Percentiles rank a stretch among this genome's conserved stretches.
Evolutionary conservation across 441 rosid species (phyloP).

Genomic region (Brassica balearica): DNA sequence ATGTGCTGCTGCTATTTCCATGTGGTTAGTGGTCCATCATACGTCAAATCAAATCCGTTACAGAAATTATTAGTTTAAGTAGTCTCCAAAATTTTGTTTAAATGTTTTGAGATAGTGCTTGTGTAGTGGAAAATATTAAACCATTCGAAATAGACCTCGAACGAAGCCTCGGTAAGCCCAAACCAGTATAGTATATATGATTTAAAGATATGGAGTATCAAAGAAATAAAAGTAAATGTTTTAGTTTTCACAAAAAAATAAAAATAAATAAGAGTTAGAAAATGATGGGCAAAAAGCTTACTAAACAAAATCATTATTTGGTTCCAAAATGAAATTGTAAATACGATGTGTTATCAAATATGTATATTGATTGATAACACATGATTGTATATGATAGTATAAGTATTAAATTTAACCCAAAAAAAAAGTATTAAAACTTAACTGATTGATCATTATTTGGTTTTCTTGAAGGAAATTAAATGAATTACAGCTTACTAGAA

Average conservation of each 20-base stretch:
- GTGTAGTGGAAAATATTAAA: conserved; percentile 37
- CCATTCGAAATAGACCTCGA: conserved; percentile 11
- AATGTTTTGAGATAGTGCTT: conserved; percentile 28
- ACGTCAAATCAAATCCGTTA: neutral
- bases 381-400: no score
- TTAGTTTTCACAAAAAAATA: neutral
- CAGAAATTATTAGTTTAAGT: neutral
- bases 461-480: conserved; percentile 7
- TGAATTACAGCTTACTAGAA: conserved; percentile 14
- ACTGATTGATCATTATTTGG: neutral
- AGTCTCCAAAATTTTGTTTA: neutral
- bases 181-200: neutral
- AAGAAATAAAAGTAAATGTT: neutral
- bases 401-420: no score
- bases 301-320: neutral
- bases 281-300: neutral
- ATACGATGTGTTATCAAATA: neutral
- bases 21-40: conserved; percentile 45
- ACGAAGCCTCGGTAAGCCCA: conserved; percentile 40
- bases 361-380: neutral
- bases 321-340: neutral
- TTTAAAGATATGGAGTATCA: neutral
- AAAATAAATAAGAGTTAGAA: neutral
- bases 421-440: neutral
- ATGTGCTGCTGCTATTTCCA: conserved; percentile 42